Evolutionary conservation across 495 filamentous ascomycete species (phyloP).

Genomic region (Lasiosphaeria ovina): DNA sequence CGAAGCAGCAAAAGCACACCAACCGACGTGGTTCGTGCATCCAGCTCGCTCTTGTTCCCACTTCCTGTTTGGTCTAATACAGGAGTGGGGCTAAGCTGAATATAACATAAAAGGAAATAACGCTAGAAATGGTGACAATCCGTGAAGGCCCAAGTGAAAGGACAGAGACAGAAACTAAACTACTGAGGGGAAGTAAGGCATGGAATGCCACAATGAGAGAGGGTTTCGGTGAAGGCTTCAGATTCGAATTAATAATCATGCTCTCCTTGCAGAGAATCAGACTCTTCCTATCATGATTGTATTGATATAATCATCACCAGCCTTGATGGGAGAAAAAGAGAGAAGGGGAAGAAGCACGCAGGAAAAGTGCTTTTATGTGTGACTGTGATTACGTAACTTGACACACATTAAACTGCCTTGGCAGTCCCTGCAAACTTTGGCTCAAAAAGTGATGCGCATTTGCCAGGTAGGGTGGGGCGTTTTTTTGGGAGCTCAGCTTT

Average conservation of each 20-base stretch:
- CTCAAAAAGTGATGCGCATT: not conserved
- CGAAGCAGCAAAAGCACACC: too few species aligned
- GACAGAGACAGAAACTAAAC: too few species aligned
- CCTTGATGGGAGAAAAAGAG: constrained; percentile 32
- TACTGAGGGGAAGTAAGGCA: too few species aligned
- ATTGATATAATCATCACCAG: constrained; percentile 55
- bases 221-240: constrained; percentile 44
- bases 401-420: too few species aligned
- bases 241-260: constrained; percentile 56
- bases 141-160: too few species aligned
- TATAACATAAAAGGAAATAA: too few species aligned
- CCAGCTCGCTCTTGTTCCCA: too few species aligned
- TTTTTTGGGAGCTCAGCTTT: not conserved
- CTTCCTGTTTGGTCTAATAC: too few species aligned
- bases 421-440: too few species aligned
- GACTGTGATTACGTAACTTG: constrained; percentile 15
- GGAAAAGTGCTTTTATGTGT: constrained; percentile 16
- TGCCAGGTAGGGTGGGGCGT: not conserved
- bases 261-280: constrained; percentile 49
- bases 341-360: constrained; percentile 5
- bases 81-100: too few species aligned
- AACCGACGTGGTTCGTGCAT: too few species aligned
- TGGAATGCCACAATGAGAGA: constrained; percentile 6
- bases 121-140: too few species aligned
- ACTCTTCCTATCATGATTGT: constrained; percentile 60